Base-by-base conservation (phyloP, 2,329 filamentous ascomycete species). In the Thielaviopsis populi region DNA sequence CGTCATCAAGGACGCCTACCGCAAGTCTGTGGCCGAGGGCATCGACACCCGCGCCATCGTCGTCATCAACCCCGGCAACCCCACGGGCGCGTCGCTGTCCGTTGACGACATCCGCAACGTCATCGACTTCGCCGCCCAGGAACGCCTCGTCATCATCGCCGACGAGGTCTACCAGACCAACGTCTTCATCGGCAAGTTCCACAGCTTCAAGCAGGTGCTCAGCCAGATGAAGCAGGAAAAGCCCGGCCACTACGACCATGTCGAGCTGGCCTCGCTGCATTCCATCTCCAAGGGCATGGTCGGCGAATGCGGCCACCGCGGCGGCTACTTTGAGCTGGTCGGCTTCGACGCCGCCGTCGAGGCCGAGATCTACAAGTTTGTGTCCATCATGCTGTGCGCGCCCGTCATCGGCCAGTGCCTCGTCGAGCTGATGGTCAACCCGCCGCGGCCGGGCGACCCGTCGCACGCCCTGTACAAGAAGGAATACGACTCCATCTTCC, bases 151-250 rank as follows among this genome's bases (percentile, higher is more conserved):
- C 64, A 80, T 97, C 68, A 83, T 99, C 71, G 94, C 94, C 62
- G 94, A 99, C 72, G 94, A 99, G 76, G 94, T 99, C 43, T 99
- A 99, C 83, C 94, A 99, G 78, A 97, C 94, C 72, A 99, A 99
- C 75, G 88, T 99, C 70, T 99, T 99, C 77, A 79, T 88, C 67
- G 94, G 94, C 74, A 81, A 92, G 73, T 99, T 99, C 79, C 84
- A 89, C 77, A 95, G 89, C 71, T 97, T 99, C 86, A 97, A 97
- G 79, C 85, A 88, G 70, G 85, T 87, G 48, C 83, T 99, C 61
- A 84, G 91, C 68, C 80, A 87, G 69, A 78, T 97, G 70, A 92
- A 97, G 75, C 79, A 86, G 74, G 82, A 86, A 72, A 75, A 80
- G 54, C 83, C 87, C 0, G 88, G 84, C 71, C 85, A 84, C 73